Conservation (phyloP, 2,329 filamentous ascomycete genomes). For the Arthrobotrys musiformis region DNA sequence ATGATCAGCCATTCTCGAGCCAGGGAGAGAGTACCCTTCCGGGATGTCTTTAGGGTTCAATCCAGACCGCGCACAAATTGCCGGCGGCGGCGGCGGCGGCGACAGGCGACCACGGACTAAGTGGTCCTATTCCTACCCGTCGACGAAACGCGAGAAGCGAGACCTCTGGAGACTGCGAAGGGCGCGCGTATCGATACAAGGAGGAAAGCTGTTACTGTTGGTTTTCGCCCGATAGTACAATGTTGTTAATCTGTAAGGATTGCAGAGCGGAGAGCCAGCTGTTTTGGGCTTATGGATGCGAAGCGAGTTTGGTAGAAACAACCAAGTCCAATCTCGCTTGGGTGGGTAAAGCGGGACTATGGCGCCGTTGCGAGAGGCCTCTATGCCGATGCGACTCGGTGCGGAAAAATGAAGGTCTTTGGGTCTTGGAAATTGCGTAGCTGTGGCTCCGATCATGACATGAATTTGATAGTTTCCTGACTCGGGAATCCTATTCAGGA, state of each 20-base stretch:
- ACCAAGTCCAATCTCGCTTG: slow-evolving; percentile 54
- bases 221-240: slow-evolving; percentile 52
- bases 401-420: slow-evolving; percentile 12
- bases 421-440: not conserved
- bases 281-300: slow-evolving; percentile 54
- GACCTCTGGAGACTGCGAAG: slow-evolving; percentile 23
- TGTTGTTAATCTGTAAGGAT: slow-evolving; percentile 52
- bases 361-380: slow-evolving; percentile 31
- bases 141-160: slow-evolving; percentile 39
- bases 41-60: slow-evolving; percentile 28
- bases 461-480: slow-evolving; percentile 15
- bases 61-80: slow-evolving; percentile 54
- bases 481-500: slow-evolving; percentile 35
- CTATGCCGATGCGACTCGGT: slow-evolving; percentile 31
- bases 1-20: slow-evolving; percentile 51
- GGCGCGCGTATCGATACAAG: slow-evolving; percentile 56
- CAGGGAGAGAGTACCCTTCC: slow-evolving; percentile 48
- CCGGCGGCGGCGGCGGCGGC: slow-evolving; percentile 39
- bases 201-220: slow-evolving; percentile 35
- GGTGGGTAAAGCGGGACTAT: slow-evolving; percentile 46
- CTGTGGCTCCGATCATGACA: slow-evolving; percentile 33
- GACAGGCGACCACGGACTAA: slow-evolving; percentile 32
- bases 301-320: slow-evolving; percentile 49
- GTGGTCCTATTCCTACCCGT: slow-evolving; percentile 35
- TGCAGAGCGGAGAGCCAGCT: slow-evolving; percentile 54